These are phyloP conservation scores for Echium plantagineum DNA, from an alignment of 257 asterid species.

Conservation along the genomic window DNA sequence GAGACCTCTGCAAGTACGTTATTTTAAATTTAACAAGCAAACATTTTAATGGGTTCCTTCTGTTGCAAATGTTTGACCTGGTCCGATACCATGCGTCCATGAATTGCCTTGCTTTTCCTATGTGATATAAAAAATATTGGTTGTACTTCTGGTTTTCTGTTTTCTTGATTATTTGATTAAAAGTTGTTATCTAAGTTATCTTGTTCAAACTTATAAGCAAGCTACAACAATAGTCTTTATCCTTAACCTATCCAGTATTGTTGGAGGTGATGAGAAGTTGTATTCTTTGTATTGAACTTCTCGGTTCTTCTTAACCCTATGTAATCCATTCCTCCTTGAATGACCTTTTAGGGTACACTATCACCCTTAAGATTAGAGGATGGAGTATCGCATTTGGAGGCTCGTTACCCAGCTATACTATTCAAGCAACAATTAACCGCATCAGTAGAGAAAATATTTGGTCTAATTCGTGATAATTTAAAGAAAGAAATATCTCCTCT, in stretches of 20 bases:
- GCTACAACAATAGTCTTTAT: background rate
- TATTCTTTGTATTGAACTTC: background rate
- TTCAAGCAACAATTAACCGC: constrained; percentile 95
- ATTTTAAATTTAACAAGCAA: constrained; percentile 6
- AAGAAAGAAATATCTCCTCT: constrained; percentile 93
- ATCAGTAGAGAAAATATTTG: constrained; percentile 92
- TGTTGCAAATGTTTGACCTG: background rate
- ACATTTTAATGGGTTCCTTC: background rate
- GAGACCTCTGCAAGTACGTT: constrained; percentile 63
- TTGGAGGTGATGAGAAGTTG: background rate
- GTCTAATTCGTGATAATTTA: constrained; percentile 89
- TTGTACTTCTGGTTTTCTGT: background rate
- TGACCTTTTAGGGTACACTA: constrained; percentile 47
- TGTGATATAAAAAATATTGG: background rate
- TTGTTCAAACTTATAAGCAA: background rate
- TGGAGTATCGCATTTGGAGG: constrained; percentile 77
- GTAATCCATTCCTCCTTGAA: background rate
- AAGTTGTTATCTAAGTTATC: background rate
- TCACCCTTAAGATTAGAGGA: constrained; percentile 69
- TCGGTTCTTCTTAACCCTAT: background rate
- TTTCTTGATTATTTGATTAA: background rate
- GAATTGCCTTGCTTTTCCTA: background rate
- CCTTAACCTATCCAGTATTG: background rate
- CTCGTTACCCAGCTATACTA: constrained; percentile 81
- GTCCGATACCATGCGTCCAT: background rate